Evolutionary conservation across 2,329 filamentous ascomycete species (phyloP).

Genomic region (Dactylellina sp.): DNA sequence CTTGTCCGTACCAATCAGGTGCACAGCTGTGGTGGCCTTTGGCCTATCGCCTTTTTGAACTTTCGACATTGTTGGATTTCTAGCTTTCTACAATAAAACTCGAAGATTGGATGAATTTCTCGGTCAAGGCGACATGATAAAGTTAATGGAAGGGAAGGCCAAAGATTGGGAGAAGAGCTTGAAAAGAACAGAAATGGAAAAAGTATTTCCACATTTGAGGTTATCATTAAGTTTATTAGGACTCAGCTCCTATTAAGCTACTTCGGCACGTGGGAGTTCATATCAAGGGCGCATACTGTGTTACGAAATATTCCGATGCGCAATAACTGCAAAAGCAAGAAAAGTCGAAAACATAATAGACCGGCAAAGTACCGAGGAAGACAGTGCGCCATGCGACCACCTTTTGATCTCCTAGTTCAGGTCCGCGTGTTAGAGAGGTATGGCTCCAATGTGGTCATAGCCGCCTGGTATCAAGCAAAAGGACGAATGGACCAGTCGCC

Average conservation of each 20-base stretch:
- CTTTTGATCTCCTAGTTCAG: slow-evolving; percentile 15
- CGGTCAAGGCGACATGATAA: neutral
- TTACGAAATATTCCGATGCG: slow-evolving; percentile 56
- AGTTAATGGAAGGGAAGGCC: slow-evolving; percentile 3
- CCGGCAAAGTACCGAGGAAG: slow-evolving; percentile 57
- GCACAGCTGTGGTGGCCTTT: slow-evolving; percentile 56
- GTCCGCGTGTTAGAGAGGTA: slow-evolving; percentile 11
- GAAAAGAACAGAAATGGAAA: slow-evolving; percentile 20
- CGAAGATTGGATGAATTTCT: neutral
- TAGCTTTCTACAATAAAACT: neutral
- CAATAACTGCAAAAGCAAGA: slow-evolving; percentile 16
- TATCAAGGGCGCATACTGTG: slow-evolving; percentile 5
- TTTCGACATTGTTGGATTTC: slow-evolving; percentile 46
- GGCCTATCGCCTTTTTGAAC: slow-evolving; percentile 53
- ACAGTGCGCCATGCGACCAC: slow-evolving; percentile 45
- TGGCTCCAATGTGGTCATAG: slow-evolving; percentile 39
- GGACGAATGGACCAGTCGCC: slow-evolving; percentile 57
- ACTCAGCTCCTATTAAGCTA: slow-evolving; percentile 45
- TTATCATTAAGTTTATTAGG: slow-evolving; percentile 48
- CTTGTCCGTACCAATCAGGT: slow-evolving; percentile 46
- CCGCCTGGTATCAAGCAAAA: slow-evolving; percentile 38
- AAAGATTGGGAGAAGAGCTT: slow-evolving; percentile 9
- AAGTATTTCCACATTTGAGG: slow-evolving; percentile 24
- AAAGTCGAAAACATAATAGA: slow-evolving; percentile 11
- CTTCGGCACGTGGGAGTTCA: slow-evolving; percentile 50